A percentile compares a stretch with the other conserved stretches of the same genome.
Evolutionary conservation across 2,329 filamentous ascomycete genomes (phyloP).

Genomic region (Annulohypoxylon truncatum): DNA sequence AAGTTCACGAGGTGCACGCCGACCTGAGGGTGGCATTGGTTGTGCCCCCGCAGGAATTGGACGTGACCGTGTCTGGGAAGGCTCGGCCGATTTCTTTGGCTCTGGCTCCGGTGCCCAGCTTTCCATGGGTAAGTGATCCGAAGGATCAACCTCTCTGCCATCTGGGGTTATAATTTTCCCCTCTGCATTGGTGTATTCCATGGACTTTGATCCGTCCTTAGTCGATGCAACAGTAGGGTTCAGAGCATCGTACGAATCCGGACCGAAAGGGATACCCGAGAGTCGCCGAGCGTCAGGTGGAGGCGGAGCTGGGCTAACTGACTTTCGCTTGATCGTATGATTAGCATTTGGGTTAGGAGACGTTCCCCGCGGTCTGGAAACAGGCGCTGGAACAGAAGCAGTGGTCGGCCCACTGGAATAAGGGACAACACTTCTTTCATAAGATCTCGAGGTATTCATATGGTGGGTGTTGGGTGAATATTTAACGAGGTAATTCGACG

Average conservation of each 20-base stretch:
- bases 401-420: conserved; percentile 43
- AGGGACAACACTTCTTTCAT: conserved; percentile 53
- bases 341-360: conserved; percentile 59
- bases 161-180: conserved; percentile 81
- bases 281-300: conserved; percentile 60
- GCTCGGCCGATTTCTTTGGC: conserved; percentile 59
- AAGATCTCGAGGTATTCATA: conserved; percentile 38
- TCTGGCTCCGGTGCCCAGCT: conserved; percentile 83
- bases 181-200: conserved; percentile 63
- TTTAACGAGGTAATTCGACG: conserved; percentile 43
- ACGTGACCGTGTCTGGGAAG: conserved; percentile 53
- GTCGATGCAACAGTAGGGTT: conserved; percentile 68
- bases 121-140: conserved; percentile 81
- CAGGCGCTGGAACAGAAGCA: conserved; percentile 31
- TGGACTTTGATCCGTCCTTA: conserved; percentile 47
- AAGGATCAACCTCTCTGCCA: conserved; percentile 81
- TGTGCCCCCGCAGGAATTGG: conserved; percentile 65
- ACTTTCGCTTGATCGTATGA: conserved; percentile 75
- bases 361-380: conserved; percentile 46
- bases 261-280: conserved; percentile 76
- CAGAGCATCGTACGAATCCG: conserved; percentile 79
- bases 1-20: conserved; percentile 63
- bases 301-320: conserved; percentile 76
- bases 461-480: conserved; percentile 43
- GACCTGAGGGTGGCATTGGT: conserved; percentile 61